Base-by-base conservation (phyloP, 768 basidiomycete genomes). In the Rhizopogon roseolus region DNA sequence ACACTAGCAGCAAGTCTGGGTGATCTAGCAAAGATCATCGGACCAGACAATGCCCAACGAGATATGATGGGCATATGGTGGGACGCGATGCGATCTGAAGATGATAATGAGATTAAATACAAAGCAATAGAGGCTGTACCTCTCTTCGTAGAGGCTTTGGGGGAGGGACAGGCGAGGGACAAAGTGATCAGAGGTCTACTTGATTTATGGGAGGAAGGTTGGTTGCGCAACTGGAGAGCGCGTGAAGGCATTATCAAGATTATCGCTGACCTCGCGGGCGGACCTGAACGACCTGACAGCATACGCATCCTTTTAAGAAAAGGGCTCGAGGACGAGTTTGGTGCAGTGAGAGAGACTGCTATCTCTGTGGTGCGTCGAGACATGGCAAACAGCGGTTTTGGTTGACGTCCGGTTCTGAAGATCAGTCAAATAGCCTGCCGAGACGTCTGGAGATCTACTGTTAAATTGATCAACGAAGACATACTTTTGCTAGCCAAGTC, bases 1-100 rank as follows among this genome's bases (percentile, higher is more conserved):
- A 90, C 92, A 13, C 76, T 96, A 41, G 90, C 93, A 3, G 93
- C 96, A 1, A 90, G 90, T 53, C 64, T 96, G 13, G 94, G 94
- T 49, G 93, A 94, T 67, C 71, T 98, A 44, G 93, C 93, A 19
- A 85, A 84, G 63, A 86, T 98, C 52, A 79, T 98, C 37, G 92
- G 91, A 0, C 73, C 78, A 29, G 82, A 85, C 34, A 75, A 88
- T 56, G 78, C 92, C 1, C 72, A 75, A 45, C 66, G 68, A 40
- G 92, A 94, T 66, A 73, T 98, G 41, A 61, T 94, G 49, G 76
- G 76, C 2, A 77, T 93, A 41, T 95, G 86, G 84, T 79, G 78
- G 73, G 79, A 81, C 34, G 75, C 75, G 32, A 72, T 88, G 55
- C 69, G 72, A 38, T 73, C 70, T 46, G 73, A 79, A 16, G 83